Evolutionary conservation across 257 asterid species (phyloP).

Genomic region (Solanum corneliomulleri): DNA sequence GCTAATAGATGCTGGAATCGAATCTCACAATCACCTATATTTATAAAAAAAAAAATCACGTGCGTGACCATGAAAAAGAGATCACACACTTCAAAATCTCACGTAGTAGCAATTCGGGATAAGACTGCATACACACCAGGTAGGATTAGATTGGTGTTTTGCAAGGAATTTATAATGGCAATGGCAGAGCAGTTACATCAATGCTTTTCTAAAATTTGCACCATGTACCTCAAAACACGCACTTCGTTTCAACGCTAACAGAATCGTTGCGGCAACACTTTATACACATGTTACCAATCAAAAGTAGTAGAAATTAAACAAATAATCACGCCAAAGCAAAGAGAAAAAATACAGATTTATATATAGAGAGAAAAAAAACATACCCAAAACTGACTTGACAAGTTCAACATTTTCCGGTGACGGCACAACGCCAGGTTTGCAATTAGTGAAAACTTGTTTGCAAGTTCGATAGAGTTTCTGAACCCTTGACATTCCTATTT

Average conservation of each 20-base stretch:
- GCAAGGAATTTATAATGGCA: background rate
- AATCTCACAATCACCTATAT: too few relatives aligned
- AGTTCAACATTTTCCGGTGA: constrained; percentile 41
- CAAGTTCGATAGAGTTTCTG: constrained; percentile 67
- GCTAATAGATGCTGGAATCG: too few relatives aligned
- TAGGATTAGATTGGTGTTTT: background rate
- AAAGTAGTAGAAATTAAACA: background rate
- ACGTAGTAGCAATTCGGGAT: background rate
- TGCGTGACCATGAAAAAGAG: too few relatives aligned
- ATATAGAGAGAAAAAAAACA: background rate
- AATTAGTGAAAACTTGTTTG: constrained; percentile 56
- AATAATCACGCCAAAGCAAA: background rate
- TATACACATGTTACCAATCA: background rate
- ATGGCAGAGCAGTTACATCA: background rate
- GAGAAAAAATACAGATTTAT: background rate
- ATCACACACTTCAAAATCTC: too few relatives aligned
- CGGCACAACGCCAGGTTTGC: constrained; percentile 73
- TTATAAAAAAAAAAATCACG: too few relatives aligned
- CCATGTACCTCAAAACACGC: background rate
- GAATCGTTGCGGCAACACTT: background rate
- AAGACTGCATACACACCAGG: background rate
- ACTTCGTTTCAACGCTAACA: background rate
- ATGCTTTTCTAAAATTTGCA: background rate
- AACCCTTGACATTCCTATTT: constrained; percentile 15
- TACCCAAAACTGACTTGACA: constrained; percentile 64